Evolutionary conservation across 2,329 filamentous ascomycete species (phyloP).

Genomic region (Talaromyces marneffei): DNA sequence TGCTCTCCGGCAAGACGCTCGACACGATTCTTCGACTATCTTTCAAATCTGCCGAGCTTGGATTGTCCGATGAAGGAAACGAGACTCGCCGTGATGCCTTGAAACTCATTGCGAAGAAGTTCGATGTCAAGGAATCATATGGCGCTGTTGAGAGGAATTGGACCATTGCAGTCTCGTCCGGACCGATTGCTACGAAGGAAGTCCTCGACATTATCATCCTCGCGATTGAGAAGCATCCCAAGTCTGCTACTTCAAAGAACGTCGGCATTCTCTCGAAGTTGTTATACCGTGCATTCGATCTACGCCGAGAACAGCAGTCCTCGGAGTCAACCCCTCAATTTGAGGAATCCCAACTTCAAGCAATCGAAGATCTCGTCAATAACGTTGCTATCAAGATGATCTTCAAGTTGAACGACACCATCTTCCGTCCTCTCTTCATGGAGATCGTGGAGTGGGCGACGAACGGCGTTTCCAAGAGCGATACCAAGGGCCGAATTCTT

Average conservation of each 20-base stretch:
- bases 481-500: conserved; percentile 52
- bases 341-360: conserved; percentile 46
- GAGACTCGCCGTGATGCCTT: conserved; percentile 64
- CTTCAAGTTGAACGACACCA: conserved; percentile 90
- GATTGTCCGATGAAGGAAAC: conserved; percentile 56
- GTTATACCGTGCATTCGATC: conserved; percentile 49
- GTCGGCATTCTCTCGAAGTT: conserved; percentile 61
- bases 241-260: conserved; percentile 72
- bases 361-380: conserved; percentile 61
- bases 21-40: conserved; percentile 67
- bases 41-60: conserved; percentile 61
- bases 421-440: conserved; percentile 86
- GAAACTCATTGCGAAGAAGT: conserved; percentile 66
- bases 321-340: conserved; percentile 26
- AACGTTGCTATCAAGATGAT: conserved; percentile 79
- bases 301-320: conserved; percentile 37
- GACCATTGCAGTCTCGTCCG: conserved; percentile 56
- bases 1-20: conserved; percentile 72
- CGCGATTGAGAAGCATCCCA: conserved; percentile 70
- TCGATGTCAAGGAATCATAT: conserved; percentile 73
- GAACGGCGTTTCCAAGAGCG: conserved; percentile 56
- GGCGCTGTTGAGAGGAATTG: conserved; percentile 67
- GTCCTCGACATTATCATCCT: conserved; percentile 63
- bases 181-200: conserved; percentile 62
- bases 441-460: conserved; percentile 78